A percentile compares a stretch with the other conserved stretches of the same genome.
Conservation (phyloP, 306 rosid genomes). For the Lathyrus tuberosus region DNA sequence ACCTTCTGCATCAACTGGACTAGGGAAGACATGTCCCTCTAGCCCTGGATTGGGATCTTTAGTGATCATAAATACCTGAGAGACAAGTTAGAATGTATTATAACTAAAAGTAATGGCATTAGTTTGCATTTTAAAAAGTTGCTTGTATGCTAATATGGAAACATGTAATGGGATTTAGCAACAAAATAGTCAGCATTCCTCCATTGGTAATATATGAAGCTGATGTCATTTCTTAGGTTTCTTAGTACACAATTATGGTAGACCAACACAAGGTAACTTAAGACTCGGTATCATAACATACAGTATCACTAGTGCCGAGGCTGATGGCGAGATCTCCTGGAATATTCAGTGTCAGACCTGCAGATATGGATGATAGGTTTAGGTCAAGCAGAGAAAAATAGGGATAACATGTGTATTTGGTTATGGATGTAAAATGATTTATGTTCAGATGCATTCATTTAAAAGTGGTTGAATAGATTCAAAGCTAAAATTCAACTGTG, state of each 20-base stretch:
- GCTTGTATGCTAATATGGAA: constrained; percentile 10
- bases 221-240: constrained; percentile 19
- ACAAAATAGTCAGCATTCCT: constrained; percentile 13
- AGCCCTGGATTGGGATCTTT: constrained; percentile 81
- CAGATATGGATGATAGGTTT: constrained; percentile 32
- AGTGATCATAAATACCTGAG: constrained; percentile 86
- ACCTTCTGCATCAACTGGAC: constrained; percentile 81
- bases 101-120: constrained; percentile 16
- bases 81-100: constrained; percentile 33
- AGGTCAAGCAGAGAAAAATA: constrained; percentile 16
- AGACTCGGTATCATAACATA: constrained; percentile 48
- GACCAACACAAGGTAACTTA: constrained; percentile 9
- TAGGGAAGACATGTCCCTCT: constrained; percentile 96
- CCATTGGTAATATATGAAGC: constrained; percentile 1
- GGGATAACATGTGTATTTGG: neutral
- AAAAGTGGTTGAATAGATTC: too few species aligned
- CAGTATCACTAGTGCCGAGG: constrained; percentile 98
- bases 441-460: too few species aligned
- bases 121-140: constrained; percentile 1
- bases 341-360: constrained; percentile 90
- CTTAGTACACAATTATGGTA: constrained; percentile 4
- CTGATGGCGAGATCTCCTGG: constrained; percentile 98
- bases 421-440: too few species aligned
- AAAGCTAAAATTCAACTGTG: too few species aligned
- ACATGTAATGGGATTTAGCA: constrained; percentile 14